Evolutionary conservation across 441 rosid species (phyloP).

Genomic region (Pelargonium australe): DNA sequence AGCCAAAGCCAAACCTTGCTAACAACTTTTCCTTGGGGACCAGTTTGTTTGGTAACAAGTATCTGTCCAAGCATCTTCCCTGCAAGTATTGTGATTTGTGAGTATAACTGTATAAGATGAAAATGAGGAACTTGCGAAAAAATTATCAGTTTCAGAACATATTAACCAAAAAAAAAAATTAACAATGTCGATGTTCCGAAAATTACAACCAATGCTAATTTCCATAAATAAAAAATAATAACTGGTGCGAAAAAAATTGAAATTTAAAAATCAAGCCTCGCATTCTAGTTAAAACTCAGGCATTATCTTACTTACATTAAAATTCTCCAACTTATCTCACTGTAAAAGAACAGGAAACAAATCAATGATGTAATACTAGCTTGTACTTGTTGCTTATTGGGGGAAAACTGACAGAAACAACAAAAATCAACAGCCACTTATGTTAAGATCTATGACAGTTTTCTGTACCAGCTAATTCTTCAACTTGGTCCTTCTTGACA

Average conservation of each 20-base stretch:
- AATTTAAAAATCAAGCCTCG: background rate
- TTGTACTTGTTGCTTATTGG: too few species aligned
- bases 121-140: too few species aligned
- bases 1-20: conserved; percentile 64
- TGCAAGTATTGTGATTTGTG: conserved; percentile 19
- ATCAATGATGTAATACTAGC: background rate
- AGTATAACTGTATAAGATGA: background rate
- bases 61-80: conserved; percentile 96
- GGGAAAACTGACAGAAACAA: background rate
- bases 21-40: conserved; percentile 91
- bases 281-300: background rate
- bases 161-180: background rate
- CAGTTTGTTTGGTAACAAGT: conserved; percentile 96
- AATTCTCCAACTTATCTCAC: background rate
- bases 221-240: too few species aligned
- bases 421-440: background rate
- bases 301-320: background rate
- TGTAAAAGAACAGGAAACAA: background rate
- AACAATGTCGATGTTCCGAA: too few species aligned
- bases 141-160: background rate
- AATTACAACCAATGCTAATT: too few species aligned
- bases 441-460: background rate
- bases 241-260: too few species aligned
- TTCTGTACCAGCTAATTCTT: conserved; percentile 66
- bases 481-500: conserved; percentile 63